Base-by-base conservation (phyloP, 495 filamentous ascomycete species). In the Penicillium angulare region DNA sequence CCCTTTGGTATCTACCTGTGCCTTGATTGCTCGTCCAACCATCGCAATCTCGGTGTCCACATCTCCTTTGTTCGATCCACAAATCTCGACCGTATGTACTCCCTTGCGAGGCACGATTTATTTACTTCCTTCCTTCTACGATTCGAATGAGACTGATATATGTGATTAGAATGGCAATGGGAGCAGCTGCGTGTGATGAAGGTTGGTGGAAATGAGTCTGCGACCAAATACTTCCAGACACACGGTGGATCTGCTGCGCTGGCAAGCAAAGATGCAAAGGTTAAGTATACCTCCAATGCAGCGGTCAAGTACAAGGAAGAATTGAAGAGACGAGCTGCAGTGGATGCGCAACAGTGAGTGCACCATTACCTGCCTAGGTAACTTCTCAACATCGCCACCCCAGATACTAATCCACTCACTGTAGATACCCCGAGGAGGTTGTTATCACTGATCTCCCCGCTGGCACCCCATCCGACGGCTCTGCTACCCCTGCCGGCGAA, bases 1-100 rank as follows among this genome's bases (percentile, higher is more conserved):
- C 91, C 92, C 31, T 89, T 97, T 53, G 93, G 89, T 61, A 97
- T 98, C 68, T 98, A 97, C 74, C 83, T 98, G 34, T 98, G 93
- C 63, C 86, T 98, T 52, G 95, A 97, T 72, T 98, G 93, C 75
- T 96, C 91, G 24, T 83, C 89, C 46, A 84, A 95, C 67, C 90
- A 95, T 69, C 89, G 90, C 57, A 93, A 93, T 64, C 81, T 95
- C 61, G 90, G 90, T 63, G 89, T 92, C 35, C 90, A 95, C 68
- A 92, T 98, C 71, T 97, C 92, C 64, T 97, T 97, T 81, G 95
- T 98, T 57, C 86, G 93, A 56, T 96, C 91, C 48, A 97, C 93
- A 47, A 96, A 95, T 66, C 88, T 98, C 65, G 93, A 98, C 71
- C 89, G 93, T 98, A 89, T 63, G 92, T 71, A 47, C 20, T n/a